A percentile compares a stretch with the other conserved stretches of the same genome.
Conservation (phyloP, 208 protist genomes). For the Trypanosoma boissoni region DNA sequence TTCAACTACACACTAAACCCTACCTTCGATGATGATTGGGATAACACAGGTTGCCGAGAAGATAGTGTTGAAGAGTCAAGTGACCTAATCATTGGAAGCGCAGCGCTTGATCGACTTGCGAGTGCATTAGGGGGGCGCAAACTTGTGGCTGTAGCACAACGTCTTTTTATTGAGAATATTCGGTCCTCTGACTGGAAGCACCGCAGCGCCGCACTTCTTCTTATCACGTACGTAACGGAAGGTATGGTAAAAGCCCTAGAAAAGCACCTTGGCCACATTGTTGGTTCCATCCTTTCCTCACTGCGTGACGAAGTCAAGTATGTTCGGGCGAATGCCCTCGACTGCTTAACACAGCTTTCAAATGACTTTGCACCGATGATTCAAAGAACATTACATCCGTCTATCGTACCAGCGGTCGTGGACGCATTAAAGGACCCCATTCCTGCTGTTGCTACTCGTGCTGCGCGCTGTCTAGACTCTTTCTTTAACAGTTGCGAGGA, state of each 20-base stretch:
- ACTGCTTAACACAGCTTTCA: slow-evolving; percentile 73
- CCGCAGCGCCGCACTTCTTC: slow-evolving; percentile 67
- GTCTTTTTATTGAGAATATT: slow-evolving; percentile 74
- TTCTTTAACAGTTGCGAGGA: slow-evolving; percentile 67
- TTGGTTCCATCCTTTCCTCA: slow-evolving; percentile 43
- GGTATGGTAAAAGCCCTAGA: slow-evolving; percentile 63
- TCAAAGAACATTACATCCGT: slow-evolving; percentile 44
- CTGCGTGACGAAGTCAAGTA: slow-evolving; percentile 73
- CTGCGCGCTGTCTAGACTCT: slow-evolving; percentile 60
- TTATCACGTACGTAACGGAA: slow-evolving; percentile 70
- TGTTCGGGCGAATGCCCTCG: slow-evolving; percentile 66
- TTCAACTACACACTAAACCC: slow-evolving; percentile 82
- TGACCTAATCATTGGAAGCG: slow-evolving; percentile 61
- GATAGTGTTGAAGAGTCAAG: slow-evolving; percentile 60
- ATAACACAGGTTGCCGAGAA: slow-evolving; percentile 54
- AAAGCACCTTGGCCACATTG: slow-evolving; percentile 52
- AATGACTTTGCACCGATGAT: slow-evolving; percentile 61
- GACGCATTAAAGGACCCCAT: slow-evolving; percentile 54
- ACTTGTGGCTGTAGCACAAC: slow-evolving; percentile 59
- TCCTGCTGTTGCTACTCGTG: slow-evolving; percentile 63
- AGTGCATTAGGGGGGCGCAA: slow-evolving; percentile 74
- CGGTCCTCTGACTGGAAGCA: slow-evolving; percentile 62
- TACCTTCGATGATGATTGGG: slow-evolving; percentile 65
- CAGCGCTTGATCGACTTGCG: slow-evolving; percentile 74
- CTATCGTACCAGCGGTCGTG: slow-evolving; percentile 54